phyloP scores from a whole-genome alignment of 352 stramenopile species.

The Phytopythium montanum region DNA sequence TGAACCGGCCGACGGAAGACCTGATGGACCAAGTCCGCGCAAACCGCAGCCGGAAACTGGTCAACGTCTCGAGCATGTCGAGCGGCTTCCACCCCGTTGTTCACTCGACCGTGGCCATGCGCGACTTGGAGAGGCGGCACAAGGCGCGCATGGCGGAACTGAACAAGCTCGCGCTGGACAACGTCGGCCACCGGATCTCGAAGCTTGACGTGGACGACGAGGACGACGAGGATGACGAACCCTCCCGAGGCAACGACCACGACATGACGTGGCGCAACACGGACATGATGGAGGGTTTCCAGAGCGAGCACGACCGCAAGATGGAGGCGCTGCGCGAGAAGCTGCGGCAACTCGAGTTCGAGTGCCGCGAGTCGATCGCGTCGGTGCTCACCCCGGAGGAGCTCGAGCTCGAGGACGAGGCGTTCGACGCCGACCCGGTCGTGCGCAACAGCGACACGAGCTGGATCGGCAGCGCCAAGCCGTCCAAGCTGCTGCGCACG shows the following conservation, averaged over 20 bases:
- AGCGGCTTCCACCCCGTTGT: slow-evolving; percentile 18
- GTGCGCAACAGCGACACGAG: slow-evolving; percentile 22
- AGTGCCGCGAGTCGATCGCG: slow-evolving; percentile 55
- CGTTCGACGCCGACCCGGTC: slow-evolving; percentile 15
- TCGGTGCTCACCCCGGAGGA: slow-evolving; percentile 46
- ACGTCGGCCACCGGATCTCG: slow-evolving; percentile 41
- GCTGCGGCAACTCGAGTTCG: slow-evolving; percentile 42
- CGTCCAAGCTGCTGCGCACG: slow-evolving; percentile 12
- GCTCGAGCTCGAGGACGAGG: slow-evolving; percentile 20
- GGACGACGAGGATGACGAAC: slow-evolving; percentile 8
- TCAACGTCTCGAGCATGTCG: slow-evolving; percentile 3
- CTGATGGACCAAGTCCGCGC: slow-evolving; percentile 43
- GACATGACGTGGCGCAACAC: slow-evolving; percentile 37
- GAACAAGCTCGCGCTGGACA: slow-evolving; percentile 42
- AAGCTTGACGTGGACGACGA: slow-evolving; percentile 23
- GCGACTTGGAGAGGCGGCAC: slow-evolving; percentile 42
- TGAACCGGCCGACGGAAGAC: slow-evolving; percentile 43
- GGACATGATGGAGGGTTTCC: slow-evolving; percentile 38
- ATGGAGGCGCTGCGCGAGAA: slow-evolving; percentile 40
- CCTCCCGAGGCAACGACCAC: slow-evolving; percentile 7
- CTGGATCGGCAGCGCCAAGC: slow-evolving; percentile 20
- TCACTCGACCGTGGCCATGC: slow-evolving; percentile 33
- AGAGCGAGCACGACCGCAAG: slow-evolving; percentile 38
- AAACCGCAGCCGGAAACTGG: slow-evolving; percentile 20
- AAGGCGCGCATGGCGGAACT: slow-evolving; percentile 52